Percentiles rank a stretch among this genome's conserved stretches.
These are phyloP conservation scores for Secale cereale DNA, from an alignment of 176 grass and related monocot genomes.

Conservation along the genomic window DNA sequence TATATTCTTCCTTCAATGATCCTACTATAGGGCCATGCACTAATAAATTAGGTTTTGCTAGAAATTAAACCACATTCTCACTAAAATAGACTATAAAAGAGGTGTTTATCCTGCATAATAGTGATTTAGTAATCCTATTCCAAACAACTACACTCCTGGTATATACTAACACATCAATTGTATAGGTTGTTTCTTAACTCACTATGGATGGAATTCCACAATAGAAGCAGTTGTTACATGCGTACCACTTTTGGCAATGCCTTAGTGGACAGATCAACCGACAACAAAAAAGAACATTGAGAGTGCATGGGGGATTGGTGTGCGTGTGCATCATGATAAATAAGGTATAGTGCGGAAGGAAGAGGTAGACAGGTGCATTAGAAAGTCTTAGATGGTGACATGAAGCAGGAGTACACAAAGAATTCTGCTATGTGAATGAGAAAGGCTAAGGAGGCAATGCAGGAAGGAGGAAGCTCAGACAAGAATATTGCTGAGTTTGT, in stretches of 20 bases:
- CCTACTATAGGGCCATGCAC: not conserved
- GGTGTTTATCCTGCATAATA: not conserved
- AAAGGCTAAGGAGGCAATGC: conserved; percentile 7
- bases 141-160: not conserved
- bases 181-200: conserved; percentile 49
- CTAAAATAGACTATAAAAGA: not conserved
- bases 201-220: conserved; percentile 62
- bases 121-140: not conserved
- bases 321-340: not conserved
- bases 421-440: conserved; percentile 1
- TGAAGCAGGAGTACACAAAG: not conserved
- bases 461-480: conserved; percentile 12
- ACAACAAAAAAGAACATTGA: conserved; percentile 15
- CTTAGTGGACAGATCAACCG: conserved; percentile 49
- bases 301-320: conserved; percentile 39
- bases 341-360: not conserved
- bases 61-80: not conserved
- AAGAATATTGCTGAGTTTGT: conserved; percentile 16
- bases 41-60: not conserved
- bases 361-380: conserved; percentile 30
- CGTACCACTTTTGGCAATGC: conserved; percentile 23
- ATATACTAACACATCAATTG: not conserved
- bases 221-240: conserved; percentile 18
- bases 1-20: too few species aligned
- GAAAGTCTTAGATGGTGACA: conserved; percentile 20